Evolutionary conservation across 2,329 filamentous ascomycete genomes (phyloP).

Genomic region (Spiromastix sp.): DNA sequence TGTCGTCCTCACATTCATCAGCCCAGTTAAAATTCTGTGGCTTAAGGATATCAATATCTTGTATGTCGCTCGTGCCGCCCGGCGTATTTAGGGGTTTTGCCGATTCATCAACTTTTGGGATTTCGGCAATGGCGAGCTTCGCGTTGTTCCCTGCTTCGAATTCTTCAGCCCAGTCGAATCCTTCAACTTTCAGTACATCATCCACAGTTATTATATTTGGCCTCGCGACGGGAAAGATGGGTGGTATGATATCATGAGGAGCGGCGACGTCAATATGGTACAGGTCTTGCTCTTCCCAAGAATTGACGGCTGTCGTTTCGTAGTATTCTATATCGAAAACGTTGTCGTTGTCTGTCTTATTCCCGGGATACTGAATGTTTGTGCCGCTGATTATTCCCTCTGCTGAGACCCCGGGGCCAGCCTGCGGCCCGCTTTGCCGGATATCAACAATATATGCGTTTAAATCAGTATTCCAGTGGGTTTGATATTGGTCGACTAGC

Average conservation of each 20-base stretch:
- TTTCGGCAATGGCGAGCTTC: no score
- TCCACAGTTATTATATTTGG: constrained; percentile 1
- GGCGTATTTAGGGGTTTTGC: not conserved
- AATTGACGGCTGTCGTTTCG: not conserved
- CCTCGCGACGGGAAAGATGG: not conserved
- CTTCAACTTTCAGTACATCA: constrained; percentile 1
- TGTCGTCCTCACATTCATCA: constrained; percentile 3
- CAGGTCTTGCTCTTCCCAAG: constrained; percentile 5
- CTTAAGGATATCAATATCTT: constrained; percentile 1
- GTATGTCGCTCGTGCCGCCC: not conserved
- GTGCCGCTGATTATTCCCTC: not conserved
- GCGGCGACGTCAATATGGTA: constrained; percentile 8
- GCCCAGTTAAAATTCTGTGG: constrained; percentile 5
- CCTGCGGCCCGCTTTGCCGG: no score
- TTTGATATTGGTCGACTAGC: not conserved
- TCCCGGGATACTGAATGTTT: not conserved
- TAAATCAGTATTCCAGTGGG: constrained; percentile 4
- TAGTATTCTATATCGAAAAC: constrained; percentile 9
- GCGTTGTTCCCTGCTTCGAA: not conserved
- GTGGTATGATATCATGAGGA: not conserved
- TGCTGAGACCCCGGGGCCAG: not conserved
- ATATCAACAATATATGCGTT: constrained; percentile 6
- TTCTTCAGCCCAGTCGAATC: constrained; percentile 4
- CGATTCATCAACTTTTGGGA: not conserved
- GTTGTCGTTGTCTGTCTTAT: constrained; percentile 2